A percentile compares a stretch with the other conserved stretches of the same genome.
Evolutionary conservation across 352 stramenopile species (phyloP).

Genomic region (Pythium chondricola): DNA sequence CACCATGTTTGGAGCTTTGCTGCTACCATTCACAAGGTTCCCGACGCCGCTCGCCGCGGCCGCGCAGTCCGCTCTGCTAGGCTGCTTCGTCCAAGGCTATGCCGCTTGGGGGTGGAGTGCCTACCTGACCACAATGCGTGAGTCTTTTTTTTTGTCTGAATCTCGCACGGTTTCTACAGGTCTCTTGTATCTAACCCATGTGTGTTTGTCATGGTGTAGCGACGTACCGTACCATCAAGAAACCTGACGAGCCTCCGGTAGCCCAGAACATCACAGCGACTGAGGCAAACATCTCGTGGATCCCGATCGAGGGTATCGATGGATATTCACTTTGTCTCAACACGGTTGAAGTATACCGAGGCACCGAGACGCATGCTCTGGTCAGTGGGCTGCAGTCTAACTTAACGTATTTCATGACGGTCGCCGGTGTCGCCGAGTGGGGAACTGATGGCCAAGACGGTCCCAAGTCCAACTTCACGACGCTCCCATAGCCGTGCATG

Average conservation of each 20-base stretch:
- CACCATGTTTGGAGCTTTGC: constrained; percentile 52
- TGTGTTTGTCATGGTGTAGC: constrained; percentile 41
- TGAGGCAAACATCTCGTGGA: constrained; percentile 41
- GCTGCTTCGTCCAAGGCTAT: constrained; percentile 70
- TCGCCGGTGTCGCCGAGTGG: constrained; percentile 59
- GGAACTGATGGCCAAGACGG: constrained; percentile 51
- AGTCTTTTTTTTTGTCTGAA: constrained; percentile 9
- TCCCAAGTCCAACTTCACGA: constrained; percentile 68
- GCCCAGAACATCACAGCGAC: constrained; percentile 37
- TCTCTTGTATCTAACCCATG: no score
- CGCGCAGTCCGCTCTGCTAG: constrained; percentile 45
- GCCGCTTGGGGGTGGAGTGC: constrained; percentile 65
- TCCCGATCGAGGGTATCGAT: constrained; percentile 35
- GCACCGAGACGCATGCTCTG: constrained; percentile 27
- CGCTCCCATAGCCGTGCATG: constrained; percentile 6
- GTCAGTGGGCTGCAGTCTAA: constrained; percentile 48
- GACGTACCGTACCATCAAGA: constrained; percentile 54
- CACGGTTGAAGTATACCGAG: constrained; percentile 66
- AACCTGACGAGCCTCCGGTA: constrained; percentile 21
- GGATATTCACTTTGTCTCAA: constrained; percentile 75
- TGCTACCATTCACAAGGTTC: constrained; percentile 71
- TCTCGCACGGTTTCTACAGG: no score
- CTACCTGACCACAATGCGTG: constrained; percentile 62
- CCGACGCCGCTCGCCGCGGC: constrained; percentile 43
- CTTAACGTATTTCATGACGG: constrained; percentile 64